phyloP scores from a whole-genome alignment of 2,329 filamentous ascomycete species.

The Hypoxylon sp. region DNA sequence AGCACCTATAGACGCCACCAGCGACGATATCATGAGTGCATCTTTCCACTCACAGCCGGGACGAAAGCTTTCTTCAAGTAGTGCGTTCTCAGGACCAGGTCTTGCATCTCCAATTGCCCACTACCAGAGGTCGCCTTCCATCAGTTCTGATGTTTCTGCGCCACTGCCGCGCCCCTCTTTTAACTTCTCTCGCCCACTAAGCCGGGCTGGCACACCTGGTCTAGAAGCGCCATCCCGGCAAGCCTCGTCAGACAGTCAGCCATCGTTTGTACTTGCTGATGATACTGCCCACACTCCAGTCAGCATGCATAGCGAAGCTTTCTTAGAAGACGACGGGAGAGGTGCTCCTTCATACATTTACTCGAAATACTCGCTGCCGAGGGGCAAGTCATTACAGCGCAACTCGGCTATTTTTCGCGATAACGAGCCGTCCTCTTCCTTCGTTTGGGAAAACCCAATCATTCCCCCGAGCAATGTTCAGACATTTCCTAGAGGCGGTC shows the following conservation, averaged over 20 bases:
- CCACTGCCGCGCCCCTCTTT: conserved; percentile 80
- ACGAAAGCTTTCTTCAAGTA: conserved; percentile 84
- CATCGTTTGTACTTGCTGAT: conserved; percentile 73
- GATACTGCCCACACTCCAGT: conserved; percentile 78
- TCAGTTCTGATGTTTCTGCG: conserved; percentile 84
- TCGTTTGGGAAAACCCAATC: conserved; percentile 74
- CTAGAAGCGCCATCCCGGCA: conserved; percentile 73
- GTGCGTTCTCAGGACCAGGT: conserved; percentile 60
- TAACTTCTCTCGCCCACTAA: conserved; percentile 95
- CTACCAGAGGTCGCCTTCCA: conserved; percentile 84
- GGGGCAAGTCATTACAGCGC: conserved; percentile 84
- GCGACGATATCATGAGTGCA: conserved; percentile 76
- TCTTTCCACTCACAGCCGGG: conserved; percentile 75
- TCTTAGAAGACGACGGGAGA: conserved; percentile 69
- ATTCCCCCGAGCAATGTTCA: conserved; percentile 60
- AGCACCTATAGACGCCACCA: conserved; percentile 75
- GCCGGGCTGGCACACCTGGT: conserved; percentile 75
- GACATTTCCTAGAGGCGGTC: conserved; percentile 59
- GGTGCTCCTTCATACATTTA: conserved; percentile 85
- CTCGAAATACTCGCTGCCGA: conserved; percentile 85
- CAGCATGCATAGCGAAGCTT: conserved; percentile 80
- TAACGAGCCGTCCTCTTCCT: conserved; percentile 66
- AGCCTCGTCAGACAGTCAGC: conserved; percentile 77
- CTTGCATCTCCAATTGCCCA: conserved; percentile 73
- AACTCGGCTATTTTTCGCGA: conserved; percentile 73